Conservation (phyloP, 495 filamentous ascomycete species). For the Letharia columbiana region DNA sequence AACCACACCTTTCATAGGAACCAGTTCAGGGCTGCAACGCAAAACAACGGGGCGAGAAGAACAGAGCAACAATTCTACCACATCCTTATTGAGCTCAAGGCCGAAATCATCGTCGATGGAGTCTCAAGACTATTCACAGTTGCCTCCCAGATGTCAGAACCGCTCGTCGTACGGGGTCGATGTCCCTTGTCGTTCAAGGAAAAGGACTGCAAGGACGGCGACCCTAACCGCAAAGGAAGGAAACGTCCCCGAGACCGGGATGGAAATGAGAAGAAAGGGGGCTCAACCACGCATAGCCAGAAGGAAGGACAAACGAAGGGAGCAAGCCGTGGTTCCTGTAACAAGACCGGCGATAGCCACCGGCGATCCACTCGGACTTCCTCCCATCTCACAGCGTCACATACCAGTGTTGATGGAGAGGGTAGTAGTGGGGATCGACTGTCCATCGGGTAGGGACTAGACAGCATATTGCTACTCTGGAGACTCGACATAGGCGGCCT, state of each 20-base stretch:
- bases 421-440: constrained; percentile 16
- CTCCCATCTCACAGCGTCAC: background rate
- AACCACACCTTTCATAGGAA: constrained; percentile 73
- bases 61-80: constrained; percentile 94
- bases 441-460: constrained; percentile 16
- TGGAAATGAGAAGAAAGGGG: background rate
- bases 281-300: background rate
- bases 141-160: constrained; percentile 66
- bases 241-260: background rate
- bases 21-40: constrained; percentile 92
- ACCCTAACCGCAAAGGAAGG: background rate
- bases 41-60: constrained; percentile 89
- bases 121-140: constrained; percentile 60
- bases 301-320: background rate
- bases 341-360: background rate
- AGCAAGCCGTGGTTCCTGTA: background rate
- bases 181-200: constrained; percentile 73
- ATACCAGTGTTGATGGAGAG: constrained; percentile 13
- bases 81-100: constrained; percentile 80
- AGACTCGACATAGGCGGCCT: constrained; percentile 10
- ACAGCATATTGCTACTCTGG: constrained; percentile 17
- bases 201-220: constrained; percentile 32
- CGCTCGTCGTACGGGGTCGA: constrained; percentile 88
- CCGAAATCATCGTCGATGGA: constrained; percentile 48
- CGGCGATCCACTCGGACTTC: background rate